A percentile compares a stretch with the other conserved stretches of the same genome.
phyloP scores from a whole-genome alignment of 1,284 basidiomycete species.

The Boletus sp. region DNA sequence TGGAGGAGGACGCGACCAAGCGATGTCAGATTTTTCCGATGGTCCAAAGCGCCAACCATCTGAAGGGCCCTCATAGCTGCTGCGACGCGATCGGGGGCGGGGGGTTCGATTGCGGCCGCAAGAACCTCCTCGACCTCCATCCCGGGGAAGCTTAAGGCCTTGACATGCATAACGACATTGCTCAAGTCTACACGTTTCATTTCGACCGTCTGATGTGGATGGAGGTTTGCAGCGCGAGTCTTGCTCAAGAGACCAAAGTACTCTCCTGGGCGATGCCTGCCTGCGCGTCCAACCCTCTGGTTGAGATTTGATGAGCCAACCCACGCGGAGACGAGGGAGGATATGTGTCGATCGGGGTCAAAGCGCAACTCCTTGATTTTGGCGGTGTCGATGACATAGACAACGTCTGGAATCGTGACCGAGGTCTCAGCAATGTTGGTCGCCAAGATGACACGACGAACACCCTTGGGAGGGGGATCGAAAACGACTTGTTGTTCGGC shows the following conservation, averaged over 20 bases:
- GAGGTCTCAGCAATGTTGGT: constrained; percentile 98
- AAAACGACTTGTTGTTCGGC: constrained; percentile 91
- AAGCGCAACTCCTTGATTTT: constrained; percentile 93
- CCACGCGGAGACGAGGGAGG: constrained; percentile 85
- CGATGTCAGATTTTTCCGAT: constrained; percentile 75
- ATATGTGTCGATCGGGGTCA: constrained; percentile 86
- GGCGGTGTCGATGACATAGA: constrained; percentile 89
- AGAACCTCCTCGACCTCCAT: constrained; percentile 88
- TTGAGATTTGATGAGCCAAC: constrained; percentile 91
- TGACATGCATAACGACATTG: constrained; percentile 95
- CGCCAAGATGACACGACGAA: constrained; percentile 85
- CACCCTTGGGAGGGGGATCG: constrained; percentile 69
- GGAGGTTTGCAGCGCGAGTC: constrained; percentile 59
- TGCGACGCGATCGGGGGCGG: constrained; percentile 71
- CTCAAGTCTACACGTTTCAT: constrained; percentile 94
- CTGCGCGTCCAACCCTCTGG: constrained; percentile 91
- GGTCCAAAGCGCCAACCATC: constrained; percentile 87
- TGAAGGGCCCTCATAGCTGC: constrained; percentile 81
- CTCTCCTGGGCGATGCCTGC: constrained; percentile 87
- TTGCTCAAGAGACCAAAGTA: constrained; percentile 85
- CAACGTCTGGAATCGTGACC: constrained; percentile 94
- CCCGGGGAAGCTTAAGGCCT: constrained; percentile 89
- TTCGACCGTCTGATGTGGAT: constrained; percentile 88
- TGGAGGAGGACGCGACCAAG: constrained; percentile 87
- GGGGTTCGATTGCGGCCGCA: constrained; percentile 85